A percentile compares a stretch with the other conserved stretches of the same genome.
These are phyloP conservation scores for Cokeromyces recurvatus DNA, from an alignment of 371 early-diverging fungal species.

Conservation along the genomic window DNA sequence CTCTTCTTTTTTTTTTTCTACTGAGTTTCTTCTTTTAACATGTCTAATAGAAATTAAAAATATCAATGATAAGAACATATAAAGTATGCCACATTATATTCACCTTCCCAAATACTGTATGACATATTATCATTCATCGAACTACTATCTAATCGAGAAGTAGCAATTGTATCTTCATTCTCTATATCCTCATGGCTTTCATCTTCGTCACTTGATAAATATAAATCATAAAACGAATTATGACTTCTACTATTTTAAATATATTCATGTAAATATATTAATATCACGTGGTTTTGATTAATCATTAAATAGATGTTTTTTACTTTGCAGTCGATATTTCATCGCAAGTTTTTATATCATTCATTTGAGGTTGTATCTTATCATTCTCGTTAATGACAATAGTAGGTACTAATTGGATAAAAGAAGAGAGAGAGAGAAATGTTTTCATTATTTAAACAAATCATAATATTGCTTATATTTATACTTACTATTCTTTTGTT, in stretches of 20 bases:
- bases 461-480: too few relatives aligned
- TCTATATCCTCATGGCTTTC: slow-evolving; percentile 2
- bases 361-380: too few relatives aligned
- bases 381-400: slow-evolving; percentile 22
- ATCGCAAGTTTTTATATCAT: too few relatives aligned
- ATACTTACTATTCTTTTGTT: slow-evolving; percentile 4
- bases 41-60: too few relatives aligned
- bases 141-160: too few relatives aligned
- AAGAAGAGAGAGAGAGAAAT: too few relatives aligned
- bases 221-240: slow-evolving; percentile 8
- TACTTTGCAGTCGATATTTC: not conserved
- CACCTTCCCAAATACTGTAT: slow-evolving; percentile 22
- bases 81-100: too few relatives aligned
- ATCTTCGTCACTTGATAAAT: slow-evolving; percentile 8
- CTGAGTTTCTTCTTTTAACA: slow-evolving; percentile 12
- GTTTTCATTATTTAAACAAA: too few relatives aligned
- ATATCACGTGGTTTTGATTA: slow-evolving; percentile 1
- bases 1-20: not conserved
- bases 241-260: too few relatives aligned
- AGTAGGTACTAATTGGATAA: slow-evolving; percentile 20
- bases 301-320: not conserved
- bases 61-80: too few relatives aligned
- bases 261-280: too few relatives aligned
- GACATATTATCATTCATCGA: slow-evolving; percentile 12
- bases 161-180: too few relatives aligned